Evolutionary conservation across 73 alveolate genomes (phyloP).

Genomic region (Blepharisma stoltei): DNA sequence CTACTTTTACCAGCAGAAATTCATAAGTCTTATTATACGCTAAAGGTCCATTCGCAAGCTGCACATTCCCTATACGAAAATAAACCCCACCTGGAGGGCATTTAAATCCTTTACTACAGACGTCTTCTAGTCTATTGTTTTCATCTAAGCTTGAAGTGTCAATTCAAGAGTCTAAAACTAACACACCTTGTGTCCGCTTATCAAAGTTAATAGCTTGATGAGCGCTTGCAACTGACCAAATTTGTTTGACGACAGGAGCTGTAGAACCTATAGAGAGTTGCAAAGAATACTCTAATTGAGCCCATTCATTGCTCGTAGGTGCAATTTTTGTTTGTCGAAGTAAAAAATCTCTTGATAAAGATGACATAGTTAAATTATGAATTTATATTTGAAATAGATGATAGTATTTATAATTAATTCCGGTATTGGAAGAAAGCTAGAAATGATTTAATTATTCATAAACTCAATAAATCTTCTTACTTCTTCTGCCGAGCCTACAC

Average conservation of each 20-base stretch:
- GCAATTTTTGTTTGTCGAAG: conserved; percentile 34
- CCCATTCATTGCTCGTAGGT: conserved; percentile 37
- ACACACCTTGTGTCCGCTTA: conserved; percentile 30
- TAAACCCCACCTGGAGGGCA: conserved; percentile 37
- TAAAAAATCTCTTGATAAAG: conserved; percentile 17
- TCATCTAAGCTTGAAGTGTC: conserved; percentile 34
- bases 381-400: no score
- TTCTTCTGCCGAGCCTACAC: neutral
- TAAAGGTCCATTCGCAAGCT: conserved; percentile 23
- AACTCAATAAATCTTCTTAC: neutral
- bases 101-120: conserved; percentile 48
- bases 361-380: no score
- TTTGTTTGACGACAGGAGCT: conserved; percentile 36
- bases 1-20: conserved; percentile 39
- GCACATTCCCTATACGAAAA: conserved; percentile 47
- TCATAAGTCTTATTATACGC: conserved; percentile 32
- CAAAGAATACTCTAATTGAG: conserved; percentile 34
- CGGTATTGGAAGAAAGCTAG: no score
- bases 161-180: conserved; percentile 50
- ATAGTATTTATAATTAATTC: no score
- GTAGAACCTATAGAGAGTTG: conserved; percentile 37
- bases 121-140: conserved; percentile 39
- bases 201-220: conserved; percentile 35
- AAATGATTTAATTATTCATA: no score
- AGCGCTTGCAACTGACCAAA: conserved; percentile 42